These are phyloP conservation scores for Colletotrichum sp. DNA, from an alignment of 2,329 filamentous ascomycete genomes.

Conservation along the genomic window DNA sequence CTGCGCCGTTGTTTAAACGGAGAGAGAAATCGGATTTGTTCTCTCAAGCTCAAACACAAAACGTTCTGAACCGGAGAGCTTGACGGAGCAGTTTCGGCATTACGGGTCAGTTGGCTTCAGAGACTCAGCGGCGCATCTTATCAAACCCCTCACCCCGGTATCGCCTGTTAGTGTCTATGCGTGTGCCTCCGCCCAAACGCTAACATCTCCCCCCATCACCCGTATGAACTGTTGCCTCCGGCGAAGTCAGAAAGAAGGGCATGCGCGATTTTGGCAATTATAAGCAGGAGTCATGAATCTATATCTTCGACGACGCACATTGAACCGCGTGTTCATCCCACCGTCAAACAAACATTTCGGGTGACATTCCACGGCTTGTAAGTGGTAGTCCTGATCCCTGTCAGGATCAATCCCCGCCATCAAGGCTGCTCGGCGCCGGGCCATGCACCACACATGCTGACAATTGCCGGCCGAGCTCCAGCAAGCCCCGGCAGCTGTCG, in stretches of 20 bases:
- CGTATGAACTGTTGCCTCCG: not conserved
- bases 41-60: not conserved
- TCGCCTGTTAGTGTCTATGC: not conserved
- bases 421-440: not conserved
- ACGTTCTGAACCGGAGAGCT: not conserved
- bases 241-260: not conserved
- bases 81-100: slow-evolving; percentile 5
- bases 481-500: not conserved
- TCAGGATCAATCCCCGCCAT: not conserved
- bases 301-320: not conserved
- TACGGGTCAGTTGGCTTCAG: not conserved
- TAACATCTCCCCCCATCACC: not conserved
- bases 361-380: not conserved
- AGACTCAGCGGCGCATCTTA: not conserved
- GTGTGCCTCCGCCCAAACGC: not conserved
- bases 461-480: slow-evolving; percentile 12
- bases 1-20: not conserved
- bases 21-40: not conserved
- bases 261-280: not conserved
- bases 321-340: not conserved
- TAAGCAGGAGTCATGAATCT: not conserved
- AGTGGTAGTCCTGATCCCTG: not conserved
- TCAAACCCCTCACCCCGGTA: not conserved
- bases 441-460: slow-evolving; percentile 1
- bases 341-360: not conserved